phyloP scores from a whole-genome alignment of 2,329 filamentous ascomycete genomes.

The Ophiostoma novo-ulmi region DNA sequence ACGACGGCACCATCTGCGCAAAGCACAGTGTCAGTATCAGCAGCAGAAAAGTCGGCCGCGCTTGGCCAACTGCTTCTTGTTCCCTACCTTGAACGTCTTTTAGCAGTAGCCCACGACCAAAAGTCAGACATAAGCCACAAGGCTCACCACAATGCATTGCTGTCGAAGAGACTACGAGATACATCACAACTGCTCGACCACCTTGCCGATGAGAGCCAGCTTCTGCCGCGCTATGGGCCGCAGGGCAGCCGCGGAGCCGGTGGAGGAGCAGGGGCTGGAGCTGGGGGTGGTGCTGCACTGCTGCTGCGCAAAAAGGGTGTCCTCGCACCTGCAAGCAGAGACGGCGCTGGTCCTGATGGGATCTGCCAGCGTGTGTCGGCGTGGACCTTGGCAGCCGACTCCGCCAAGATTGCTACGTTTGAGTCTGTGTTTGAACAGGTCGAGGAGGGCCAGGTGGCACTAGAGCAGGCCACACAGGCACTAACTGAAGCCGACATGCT shows the following conservation, averaged over 20 bases:
- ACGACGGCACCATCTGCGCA: slow-evolving; percentile 21
- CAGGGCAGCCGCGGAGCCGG: slow-evolving; percentile 29
- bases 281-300: slow-evolving; percentile 8
- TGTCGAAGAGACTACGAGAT: slow-evolving; percentile 50
- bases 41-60: slow-evolving; percentile 6
- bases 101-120: slow-evolving; percentile 51
- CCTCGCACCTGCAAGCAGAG: slow-evolving; percentile 34
- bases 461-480: slow-evolving; percentile 48
- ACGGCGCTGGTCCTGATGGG: slow-evolving; percentile 40
- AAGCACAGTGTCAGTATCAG: slow-evolving; percentile 7
- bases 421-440: slow-evolving; percentile 56
- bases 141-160: slow-evolving; percentile 47
- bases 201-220: slow-evolving; percentile 57
- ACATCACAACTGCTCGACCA: slow-evolving; percentile 47
- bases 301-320: slow-evolving; percentile 36
- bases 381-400: slow-evolving; percentile 57
- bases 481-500: slow-evolving; percentile 48
- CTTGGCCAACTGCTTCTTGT: slow-evolving; percentile 43
- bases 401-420: slow-evolving; percentile 54
- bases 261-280: not conserved
- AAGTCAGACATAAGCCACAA: slow-evolving; percentile 55
- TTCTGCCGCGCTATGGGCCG: slow-evolving; percentile 50
- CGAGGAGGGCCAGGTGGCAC: slow-evolving; percentile 52
- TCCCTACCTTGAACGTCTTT: slow-evolving; percentile 52
- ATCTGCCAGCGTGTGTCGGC: slow-evolving; percentile 43